Base-by-base conservation (phyloP, 495 filamentous ascomycete genomes). In the Jackrogersella multiformis region DNA sequence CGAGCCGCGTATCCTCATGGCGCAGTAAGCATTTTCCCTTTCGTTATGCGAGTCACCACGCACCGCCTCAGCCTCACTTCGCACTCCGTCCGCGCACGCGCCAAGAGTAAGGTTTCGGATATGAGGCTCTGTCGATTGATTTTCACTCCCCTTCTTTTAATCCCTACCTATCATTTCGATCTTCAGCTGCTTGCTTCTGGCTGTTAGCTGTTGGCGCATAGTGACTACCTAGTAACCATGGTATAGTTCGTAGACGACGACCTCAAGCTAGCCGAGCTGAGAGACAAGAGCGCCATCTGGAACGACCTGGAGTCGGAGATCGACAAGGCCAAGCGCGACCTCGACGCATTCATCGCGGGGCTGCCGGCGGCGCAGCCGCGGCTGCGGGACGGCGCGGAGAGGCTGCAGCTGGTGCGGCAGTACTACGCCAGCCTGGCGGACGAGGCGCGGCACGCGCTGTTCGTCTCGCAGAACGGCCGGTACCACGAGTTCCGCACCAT, bases 1-100 rank as follows among this genome's bases (percentile, higher is more conserved):
- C 48, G 66, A 32, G 59, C 66, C 45, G 66, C 60, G 54, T 69
- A 69, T 51, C 66, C 66, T 21, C 3, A 64, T 23, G 66, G 66
- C 66, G 66, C 66, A 69, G 66, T 69, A 69, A 64, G 66, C n/a
- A n/a, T 64, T 56, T 20, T 5, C n/a, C 20, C 16, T 26, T 6
- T 18, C 13, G 5, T 21, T 18, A 44, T 30, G 35, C 38, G 21
- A 36, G 13, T 48, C 20, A 23, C 30, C 20, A 6, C 39, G 10
- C 51, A 49, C 24, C 51, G 51, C 64, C 57, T 39, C 65, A 58
- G 54, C 62, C 62, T 58, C 54, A 46, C 10, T n/a, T 16, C 8
- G 34, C 8, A 34, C 35, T 18, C 15, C 3, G 13, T 36, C 13
- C 59, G 39, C 15, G 26, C 13, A 2, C 3, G 18, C 20, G 38